A percentile compares a stretch with the other conserved stretches of the same genome.
Conservation (phyloP, 2,329 filamentous ascomycete genomes). For the Colletotrichum graminicola region DNA sequence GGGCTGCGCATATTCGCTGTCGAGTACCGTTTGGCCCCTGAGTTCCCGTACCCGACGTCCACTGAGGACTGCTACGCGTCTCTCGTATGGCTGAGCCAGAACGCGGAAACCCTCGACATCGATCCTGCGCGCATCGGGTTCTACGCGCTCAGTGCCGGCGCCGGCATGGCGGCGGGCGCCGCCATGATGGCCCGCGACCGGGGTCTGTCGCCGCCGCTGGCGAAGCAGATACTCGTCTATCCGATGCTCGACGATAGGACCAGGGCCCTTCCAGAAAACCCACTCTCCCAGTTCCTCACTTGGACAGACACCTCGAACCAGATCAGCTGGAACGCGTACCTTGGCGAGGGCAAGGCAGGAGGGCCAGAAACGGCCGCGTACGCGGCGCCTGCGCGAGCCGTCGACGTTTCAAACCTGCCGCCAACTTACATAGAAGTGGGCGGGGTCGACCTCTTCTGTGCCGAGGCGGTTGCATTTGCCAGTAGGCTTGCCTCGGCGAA, state of each 20-base stretch:
- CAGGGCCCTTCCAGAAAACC: slow-evolving; percentile 16
- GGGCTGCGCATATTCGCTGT: slow-evolving; percentile 53
- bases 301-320: slow-evolving; percentile 44
- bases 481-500: slow-evolving; percentile 48
- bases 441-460: slow-evolving; percentile 54
- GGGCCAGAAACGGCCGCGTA: slow-evolving; percentile 34
- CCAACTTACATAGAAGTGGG: slow-evolving; percentile 55
- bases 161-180: slow-evolving; percentile 41
- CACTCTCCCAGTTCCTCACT: slow-evolving; percentile 29
- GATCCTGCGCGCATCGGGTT: slow-evolving; percentile 44
- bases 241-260: slow-evolving; percentile 52
- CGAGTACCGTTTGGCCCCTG: slow-evolving; percentile 59
- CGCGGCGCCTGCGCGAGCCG: slow-evolving; percentile 45
- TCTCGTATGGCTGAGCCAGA: slow-evolving; percentile 45
- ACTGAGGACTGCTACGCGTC: slow-evolving; percentile 54
- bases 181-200: slow-evolving; percentile 57
- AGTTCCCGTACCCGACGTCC: slow-evolving; percentile 52
- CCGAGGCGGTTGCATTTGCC: slow-evolving; percentile 52
- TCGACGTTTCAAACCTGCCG: slow-evolving; percentile 48
- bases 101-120: slow-evolving; percentile 43
- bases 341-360: slow-evolving; percentile 38
- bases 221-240: slow-evolving; percentile 50
- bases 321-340: slow-evolving; percentile 46
- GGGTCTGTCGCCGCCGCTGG: slow-evolving; percentile 45
- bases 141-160: slow-evolving; percentile 46